Evolutionary conservation across 2,329 filamentous ascomycete species (phyloP), one percentile per base, ranked within the genome.

Genomic region (Aspergillus viridinutans): DNA sequence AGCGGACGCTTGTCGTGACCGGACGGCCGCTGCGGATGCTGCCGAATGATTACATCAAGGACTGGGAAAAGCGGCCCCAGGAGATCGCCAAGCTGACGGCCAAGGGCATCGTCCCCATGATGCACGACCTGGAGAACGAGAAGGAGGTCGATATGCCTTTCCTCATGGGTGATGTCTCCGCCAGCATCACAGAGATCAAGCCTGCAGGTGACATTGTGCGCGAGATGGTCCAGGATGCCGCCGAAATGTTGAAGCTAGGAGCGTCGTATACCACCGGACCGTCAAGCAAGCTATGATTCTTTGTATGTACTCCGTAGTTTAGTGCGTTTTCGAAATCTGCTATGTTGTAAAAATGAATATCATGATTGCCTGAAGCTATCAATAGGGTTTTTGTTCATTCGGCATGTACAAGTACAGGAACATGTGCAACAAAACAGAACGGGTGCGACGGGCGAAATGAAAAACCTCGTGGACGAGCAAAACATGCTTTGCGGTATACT

Each of bases 81-180:
- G 86, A 88, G 73, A 89, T 97, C 67, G 85, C 83, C 75, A 82
- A 85, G 72, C 78, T 97, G 71, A 92, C 89, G 35, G 85, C 87
- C 38, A 79, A 81, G 63, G 93, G 93, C 0, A 76, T 96, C 29
- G 87, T 95, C 59, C 93, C 93, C 1, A 79, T 97, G 61, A 85
- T 88, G 75, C 81, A 90, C 69, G 93, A 97, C 70, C 79, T 96
- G 67, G 90, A 96, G 51, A 82, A 91, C 54, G 89, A 88, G 1
- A 87, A 86, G 55, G 91, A 96, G 43, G 79, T 96, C 12, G 93
- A 97, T 69, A 79, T 89, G 55, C 93, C 93, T 12, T 92, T 93
- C 74, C 72, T 97, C 68, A 97, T 97, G 93, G 93, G 93, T 1
- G 91, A 96, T 77, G 92, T 97, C 8, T 90, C 91, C 0, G 92